Evolutionary conservation across 1,284 basidiomycete species (phyloP).

Genomic region (Ustilago vetiveriae): DNA sequence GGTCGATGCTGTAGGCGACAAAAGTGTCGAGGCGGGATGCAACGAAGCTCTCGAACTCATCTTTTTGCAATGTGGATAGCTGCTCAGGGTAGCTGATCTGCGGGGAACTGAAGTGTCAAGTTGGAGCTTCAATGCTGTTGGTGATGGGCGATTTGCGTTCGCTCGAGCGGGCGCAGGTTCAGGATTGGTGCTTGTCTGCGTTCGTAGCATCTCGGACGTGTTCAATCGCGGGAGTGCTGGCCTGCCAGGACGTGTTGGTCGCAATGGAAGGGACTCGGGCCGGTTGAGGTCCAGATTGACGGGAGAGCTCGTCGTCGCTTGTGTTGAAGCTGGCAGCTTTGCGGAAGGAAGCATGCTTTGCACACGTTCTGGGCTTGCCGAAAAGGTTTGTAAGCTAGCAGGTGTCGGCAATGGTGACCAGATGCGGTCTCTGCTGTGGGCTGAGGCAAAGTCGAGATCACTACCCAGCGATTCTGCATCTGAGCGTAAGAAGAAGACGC

Average conservation of each 20-base stretch:
- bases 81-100: conserved; percentile 32
- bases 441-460: background rate
- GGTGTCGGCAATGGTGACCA: background rate
- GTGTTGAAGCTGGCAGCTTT: background rate
- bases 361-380: conserved; percentile 6
- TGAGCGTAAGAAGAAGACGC: conserved; percentile 14
- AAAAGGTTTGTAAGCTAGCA: background rate
- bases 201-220: conserved; percentile 49
- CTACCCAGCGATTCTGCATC: conserved; percentile 13
- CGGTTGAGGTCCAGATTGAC: no score
- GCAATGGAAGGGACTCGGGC: background rate
- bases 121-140: conserved; percentile 22
- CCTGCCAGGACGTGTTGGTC: conserved; percentile 12
- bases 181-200: conserved; percentile 11
- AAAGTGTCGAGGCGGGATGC: conserved; percentile 1
- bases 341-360: background rate
- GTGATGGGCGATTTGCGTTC: conserved; percentile 14
- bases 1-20: conserved; percentile 6
- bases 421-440: background rate
- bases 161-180: conserved; percentile 7
- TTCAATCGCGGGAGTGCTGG: conserved; percentile 48
- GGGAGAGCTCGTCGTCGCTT: conserved; percentile 8
- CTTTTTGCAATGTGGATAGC: conserved; percentile 21
- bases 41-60: conserved; percentile 2
- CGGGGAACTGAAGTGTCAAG: conserved; percentile 40